Percentiles rank a stretch among this genome's conserved stretches.
phyloP scores from a whole-genome alignment of 805 yeast genomes.

The Candida sphagnicola region DNA sequence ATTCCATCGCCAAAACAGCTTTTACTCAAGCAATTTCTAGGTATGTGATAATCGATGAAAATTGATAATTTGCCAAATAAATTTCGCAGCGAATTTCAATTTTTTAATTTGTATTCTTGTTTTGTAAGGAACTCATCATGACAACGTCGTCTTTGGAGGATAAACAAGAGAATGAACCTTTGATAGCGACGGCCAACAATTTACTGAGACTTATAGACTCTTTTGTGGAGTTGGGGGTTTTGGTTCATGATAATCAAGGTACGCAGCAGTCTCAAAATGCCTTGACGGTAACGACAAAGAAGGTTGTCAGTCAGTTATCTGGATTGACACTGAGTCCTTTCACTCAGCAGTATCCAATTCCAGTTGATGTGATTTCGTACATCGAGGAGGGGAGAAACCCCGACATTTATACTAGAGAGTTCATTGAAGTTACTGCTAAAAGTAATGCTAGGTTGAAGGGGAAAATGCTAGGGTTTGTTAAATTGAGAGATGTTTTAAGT shows the following conservation, averaged over 20 bases:
- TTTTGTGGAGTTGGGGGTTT: constrained; percentile 82
- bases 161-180: constrained; percentile 23
- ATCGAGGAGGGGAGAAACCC: constrained; percentile 97
- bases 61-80: background rate
- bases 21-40: background rate
- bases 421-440: constrained; percentile 88
- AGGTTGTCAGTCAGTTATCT: constrained; percentile 32
- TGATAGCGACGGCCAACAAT: constrained; percentile 26
- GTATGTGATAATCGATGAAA: background rate
- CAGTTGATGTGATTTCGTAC: constrained; percentile 83
- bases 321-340: constrained; percentile 29
- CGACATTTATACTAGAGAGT: constrained; percentile 94
- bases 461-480: constrained; percentile 64
- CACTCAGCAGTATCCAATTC: constrained; percentile 47
- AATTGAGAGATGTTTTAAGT: constrained; percentile 63
- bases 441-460: constrained; percentile 87
- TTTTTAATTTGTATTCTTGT: background rate
- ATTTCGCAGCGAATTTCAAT: background rate
- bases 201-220: constrained; percentile 52
- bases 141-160: constrained; percentile 25
- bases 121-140: constrained; percentile 21
- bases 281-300: constrained; percentile 39
- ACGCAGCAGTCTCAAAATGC: constrained; percentile 70
- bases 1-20: background rate
- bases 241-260: constrained; percentile 91